Conservation (phyloP, 2,329 filamentous ascomycete genomes). For the Rachicladosporium sp. region DNA sequence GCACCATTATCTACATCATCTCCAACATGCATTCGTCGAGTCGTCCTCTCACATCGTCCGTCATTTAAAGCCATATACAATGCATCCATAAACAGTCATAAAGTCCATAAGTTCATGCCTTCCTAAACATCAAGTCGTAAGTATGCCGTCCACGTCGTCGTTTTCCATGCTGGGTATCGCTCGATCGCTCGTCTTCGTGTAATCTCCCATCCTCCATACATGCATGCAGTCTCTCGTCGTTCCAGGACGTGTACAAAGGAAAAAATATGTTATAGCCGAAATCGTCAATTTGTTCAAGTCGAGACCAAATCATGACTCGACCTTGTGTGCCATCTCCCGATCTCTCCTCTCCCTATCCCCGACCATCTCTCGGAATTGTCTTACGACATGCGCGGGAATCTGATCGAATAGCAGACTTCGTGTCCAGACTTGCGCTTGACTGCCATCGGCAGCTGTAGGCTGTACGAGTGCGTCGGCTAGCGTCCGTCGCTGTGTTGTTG, state of each 20-base stretch:
- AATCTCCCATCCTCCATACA: too few species aligned
- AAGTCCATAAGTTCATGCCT: too few species aligned
- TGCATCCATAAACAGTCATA: too few species aligned
- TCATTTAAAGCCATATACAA: too few species aligned
- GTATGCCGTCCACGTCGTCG: too few species aligned
- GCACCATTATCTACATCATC: too few species aligned
- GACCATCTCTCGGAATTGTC: slow-evolving; percentile 85
- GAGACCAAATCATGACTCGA: background rate
- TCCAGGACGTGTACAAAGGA: background rate
- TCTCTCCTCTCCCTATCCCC: slow-evolving; percentile 41
- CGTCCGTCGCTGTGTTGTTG: slow-evolving; percentile 50
- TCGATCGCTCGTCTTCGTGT: too few species aligned
- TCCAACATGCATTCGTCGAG: too few species aligned
- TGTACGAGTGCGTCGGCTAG: slow-evolving; percentile 63
- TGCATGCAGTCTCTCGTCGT: background rate
- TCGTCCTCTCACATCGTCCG: too few species aligned
- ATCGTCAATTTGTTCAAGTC: background rate
- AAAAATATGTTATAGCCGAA: background rate
- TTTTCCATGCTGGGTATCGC: too few species aligned
- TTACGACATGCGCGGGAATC: slow-evolving; percentile 81
- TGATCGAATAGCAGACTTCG: slow-evolving; percentile 88
- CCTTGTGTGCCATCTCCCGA: slow-evolving; percentile 12
- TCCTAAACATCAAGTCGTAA: too few species aligned
- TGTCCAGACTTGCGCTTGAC: slow-evolving; percentile 80
- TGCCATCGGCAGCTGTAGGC: slow-evolving; percentile 27